Evolutionary conservation across 1,139 yeast genomes (phyloP).

Genomic region (Dujonia santamariae): DNA sequence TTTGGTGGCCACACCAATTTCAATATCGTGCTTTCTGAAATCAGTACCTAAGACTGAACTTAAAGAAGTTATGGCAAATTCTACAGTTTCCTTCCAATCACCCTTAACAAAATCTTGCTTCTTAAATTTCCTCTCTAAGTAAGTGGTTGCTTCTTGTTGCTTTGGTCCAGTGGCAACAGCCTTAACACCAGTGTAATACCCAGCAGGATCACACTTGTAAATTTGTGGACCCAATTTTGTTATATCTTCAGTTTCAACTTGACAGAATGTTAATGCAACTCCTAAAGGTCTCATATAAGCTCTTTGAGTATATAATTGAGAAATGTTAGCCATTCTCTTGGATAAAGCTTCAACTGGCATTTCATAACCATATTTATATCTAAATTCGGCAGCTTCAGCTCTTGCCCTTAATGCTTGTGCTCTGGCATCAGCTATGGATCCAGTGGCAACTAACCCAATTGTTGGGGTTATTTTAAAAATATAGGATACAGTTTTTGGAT

Average conservation of each 20-base stretch:
- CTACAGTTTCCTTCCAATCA: slow-evolving; percentile 86
- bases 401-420: slow-evolving; percentile 88
- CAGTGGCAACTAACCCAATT: slow-evolving; percentile 91
- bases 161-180: slow-evolving; percentile 97
- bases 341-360: slow-evolving; percentile 95
- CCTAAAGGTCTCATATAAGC: slow-evolving; percentile 99
- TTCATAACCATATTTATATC: slow-evolving; percentile 92
- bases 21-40: slow-evolving; percentile 88
- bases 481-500: slow-evolving; percentile 79
- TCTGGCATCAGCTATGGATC: slow-evolving; percentile 95
- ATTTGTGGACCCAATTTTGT: slow-evolving; percentile 70
- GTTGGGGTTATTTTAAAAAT: slow-evolving; percentile 77
- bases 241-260: slow-evolving; percentile 69
- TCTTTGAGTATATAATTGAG: slow-evolving; percentile 94
- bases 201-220: slow-evolving; percentile 96
- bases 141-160: slow-evolving; percentile 92
- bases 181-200: slow-evolving; percentile 86
- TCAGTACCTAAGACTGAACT: slow-evolving; percentile 89
- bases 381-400: slow-evolving; percentile 90
- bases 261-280: slow-evolving; percentile 83
- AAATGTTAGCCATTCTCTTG: slow-evolving; percentile 90
- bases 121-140: slow-evolving; percentile 88
- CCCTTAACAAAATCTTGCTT: slow-evolving; percentile 72
- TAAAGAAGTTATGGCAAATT: slow-evolving; percentile 81
- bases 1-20: slow-evolving; percentile 81